Evolutionary conservation across 441 rosid species (phyloP).

Genomic region (Aquilaria agallochum): DNA sequence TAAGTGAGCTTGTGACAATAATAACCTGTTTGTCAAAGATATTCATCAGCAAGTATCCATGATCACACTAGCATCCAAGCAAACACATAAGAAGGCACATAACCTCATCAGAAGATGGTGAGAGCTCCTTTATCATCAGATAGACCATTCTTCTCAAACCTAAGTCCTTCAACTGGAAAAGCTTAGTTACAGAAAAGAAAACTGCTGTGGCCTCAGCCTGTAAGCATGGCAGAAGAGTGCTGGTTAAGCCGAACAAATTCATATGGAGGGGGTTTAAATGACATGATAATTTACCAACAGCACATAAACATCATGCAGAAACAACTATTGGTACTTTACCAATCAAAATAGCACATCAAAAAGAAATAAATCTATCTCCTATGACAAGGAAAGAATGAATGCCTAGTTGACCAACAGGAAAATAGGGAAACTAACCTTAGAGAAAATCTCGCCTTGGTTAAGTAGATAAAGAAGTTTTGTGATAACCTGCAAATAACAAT

Average conservation of each 20-base stretch:
- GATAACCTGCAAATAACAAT: conserved; percentile 53
- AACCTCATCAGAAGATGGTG: conserved; percentile 99
- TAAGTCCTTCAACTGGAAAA: conserved; percentile 88
- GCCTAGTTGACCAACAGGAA: neutral
- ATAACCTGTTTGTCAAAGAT: conserved; percentile 54
- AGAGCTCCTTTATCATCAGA: conserved; percentile 94
- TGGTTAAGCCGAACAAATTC: conserved; percentile 1
- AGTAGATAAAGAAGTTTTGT: conserved; percentile 93
- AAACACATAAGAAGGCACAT: conserved; percentile 13
- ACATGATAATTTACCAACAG: too few species aligned
- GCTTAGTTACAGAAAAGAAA: conserved; percentile 95
- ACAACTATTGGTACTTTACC: too few species aligned
- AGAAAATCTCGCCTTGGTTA: conserved; percentile 95
- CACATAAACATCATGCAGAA: too few species aligned
- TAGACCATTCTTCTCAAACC: conserved; percentile 99
- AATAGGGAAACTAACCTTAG: conserved; percentile 54
- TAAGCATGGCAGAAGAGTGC: conserved; percentile 15
- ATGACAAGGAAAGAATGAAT: neutral
- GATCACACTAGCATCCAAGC: conserved; percentile 1
- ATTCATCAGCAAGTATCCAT: conserved; percentile 14
- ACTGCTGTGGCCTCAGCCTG: conserved; percentile 94
- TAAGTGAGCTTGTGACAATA: conserved; percentile 95
- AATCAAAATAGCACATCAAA: neutral
- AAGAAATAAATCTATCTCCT: conserved; percentile 1
- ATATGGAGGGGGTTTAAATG: too few species aligned